phyloP scores from a whole-genome alignment of 2,329 filamentous ascomycete genomes.

The Cordyceps javanica region DNA sequence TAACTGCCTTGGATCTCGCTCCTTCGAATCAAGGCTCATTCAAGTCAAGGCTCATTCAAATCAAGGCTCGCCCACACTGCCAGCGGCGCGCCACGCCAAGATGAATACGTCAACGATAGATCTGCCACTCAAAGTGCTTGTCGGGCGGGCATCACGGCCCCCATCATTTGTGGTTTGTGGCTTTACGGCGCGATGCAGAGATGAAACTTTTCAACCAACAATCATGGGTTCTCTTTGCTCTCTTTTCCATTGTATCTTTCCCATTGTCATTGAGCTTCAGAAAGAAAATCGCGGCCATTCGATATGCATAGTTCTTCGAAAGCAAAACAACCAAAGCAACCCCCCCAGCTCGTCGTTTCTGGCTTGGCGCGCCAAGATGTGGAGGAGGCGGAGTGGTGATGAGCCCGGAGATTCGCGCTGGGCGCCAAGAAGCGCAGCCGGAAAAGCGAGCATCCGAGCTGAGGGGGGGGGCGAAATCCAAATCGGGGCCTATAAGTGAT shows the following conservation, averaged over 20 bases:
- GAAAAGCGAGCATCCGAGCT: neutral
- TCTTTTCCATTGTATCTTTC: neutral
- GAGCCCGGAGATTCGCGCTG: neutral
- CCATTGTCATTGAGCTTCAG: neutral
- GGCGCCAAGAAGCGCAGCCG: constrained; percentile 3
- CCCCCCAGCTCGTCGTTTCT: too few species aligned
- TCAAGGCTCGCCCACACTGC: neutral
- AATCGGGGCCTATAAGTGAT: neutral
- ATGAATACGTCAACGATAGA: neutral
- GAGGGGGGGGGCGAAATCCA: neutral
- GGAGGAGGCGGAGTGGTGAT: neutral
- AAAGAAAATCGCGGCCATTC: neutral
- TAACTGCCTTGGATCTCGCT: neutral
- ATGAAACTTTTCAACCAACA: too few species aligned
- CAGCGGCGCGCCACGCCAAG: neutral
- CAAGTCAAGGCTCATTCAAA: neutral
- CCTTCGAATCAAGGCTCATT: neutral
- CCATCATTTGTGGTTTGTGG: too few species aligned
- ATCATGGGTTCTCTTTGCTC: neutral
- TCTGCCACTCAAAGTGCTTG: neutral
- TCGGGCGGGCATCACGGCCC: neutral
- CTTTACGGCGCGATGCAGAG: too few species aligned
- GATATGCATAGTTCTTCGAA: too few species aligned
- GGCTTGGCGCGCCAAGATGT: neutral
- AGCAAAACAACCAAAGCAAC: too few species aligned